Percentiles rank a stretch among this genome's conserved stretches.
These are phyloP conservation scores for Capsicum chinense DNA, from an alignment of 257 asterid genomes.

Conservation along the genomic window DNA sequence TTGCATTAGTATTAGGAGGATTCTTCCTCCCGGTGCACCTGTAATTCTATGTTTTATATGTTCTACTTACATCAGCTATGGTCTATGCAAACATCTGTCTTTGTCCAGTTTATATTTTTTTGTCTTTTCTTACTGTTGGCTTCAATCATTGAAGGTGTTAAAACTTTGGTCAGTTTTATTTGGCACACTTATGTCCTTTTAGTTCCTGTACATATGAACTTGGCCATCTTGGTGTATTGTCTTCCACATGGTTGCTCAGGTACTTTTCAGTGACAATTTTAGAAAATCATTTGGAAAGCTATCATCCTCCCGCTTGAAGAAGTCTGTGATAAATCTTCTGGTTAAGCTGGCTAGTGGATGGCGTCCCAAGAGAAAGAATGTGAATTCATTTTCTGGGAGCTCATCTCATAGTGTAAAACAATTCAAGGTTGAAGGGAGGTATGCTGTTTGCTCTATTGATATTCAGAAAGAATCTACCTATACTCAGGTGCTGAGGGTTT, in stretches of 20 bases:
- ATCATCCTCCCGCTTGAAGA: slow-evolving; percentile 41
- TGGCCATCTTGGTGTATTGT: not conserved
- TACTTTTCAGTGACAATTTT: slow-evolving; percentile 60
- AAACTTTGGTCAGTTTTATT: not conserved
- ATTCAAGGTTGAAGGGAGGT: slow-evolving; percentile 53
- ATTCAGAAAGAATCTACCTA: slow-evolving; percentile 47
- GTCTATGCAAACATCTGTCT: not conserved
- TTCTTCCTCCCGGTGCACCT: not conserved
- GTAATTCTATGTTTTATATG: not conserved
- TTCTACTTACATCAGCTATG: not conserved
- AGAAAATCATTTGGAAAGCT: slow-evolving; percentile 54
- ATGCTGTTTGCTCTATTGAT: slow-evolving; percentile 58
- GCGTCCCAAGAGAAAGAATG: slow-evolving; percentile 62
- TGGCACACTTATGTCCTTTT: not conserved
- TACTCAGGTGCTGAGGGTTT: slow-evolving; percentile 61
- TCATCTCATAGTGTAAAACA: slow-evolving; percentile 55
- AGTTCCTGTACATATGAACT: not conserved
- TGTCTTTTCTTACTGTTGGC: not conserved
- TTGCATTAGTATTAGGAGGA: not conserved
- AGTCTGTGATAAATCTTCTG: slow-evolving; percentile 44
- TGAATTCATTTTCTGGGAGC: slow-evolving; percentile 51
- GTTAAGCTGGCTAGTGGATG: slow-evolving; percentile 70
- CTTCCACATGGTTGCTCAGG: slow-evolving; percentile 42
- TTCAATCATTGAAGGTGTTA: slow-evolving; percentile 4
- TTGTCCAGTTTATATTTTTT: not conserved